These are phyloP conservation scores for Huntiella bhutanensis DNA, from an alignment of 2,329 filamentous ascomycete species.

Conservation along the genomic window DNA sequence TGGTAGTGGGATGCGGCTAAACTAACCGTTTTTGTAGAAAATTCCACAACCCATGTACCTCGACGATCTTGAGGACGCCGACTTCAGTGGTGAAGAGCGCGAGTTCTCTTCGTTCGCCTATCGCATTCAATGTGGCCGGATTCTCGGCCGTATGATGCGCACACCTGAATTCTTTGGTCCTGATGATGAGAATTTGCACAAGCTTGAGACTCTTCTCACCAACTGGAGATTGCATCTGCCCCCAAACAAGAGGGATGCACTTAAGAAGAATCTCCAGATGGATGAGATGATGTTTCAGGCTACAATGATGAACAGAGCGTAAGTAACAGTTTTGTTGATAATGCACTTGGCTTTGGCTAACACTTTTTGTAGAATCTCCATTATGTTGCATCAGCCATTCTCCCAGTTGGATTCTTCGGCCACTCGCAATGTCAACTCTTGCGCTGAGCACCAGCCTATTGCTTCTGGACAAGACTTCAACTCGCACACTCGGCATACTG, in stretches of 20 bases:
- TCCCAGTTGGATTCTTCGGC: slow-evolving; percentile 52
- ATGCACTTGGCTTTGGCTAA: not conserved
- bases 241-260: slow-evolving; percentile 46
- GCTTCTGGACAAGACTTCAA: slow-evolving; percentile 34
- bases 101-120: slow-evolving; percentile 74
- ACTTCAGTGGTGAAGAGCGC: slow-evolving; percentile 52
- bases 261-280: slow-evolving; percentile 49
- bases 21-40: slow-evolving; percentile 22
- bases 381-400: slow-evolving; percentile 62
- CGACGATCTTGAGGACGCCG: slow-evolving; percentile 54
- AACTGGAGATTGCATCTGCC: slow-evolving; percentile 74
- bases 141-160: slow-evolving; percentile 57
- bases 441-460: slow-evolving; percentile 39
- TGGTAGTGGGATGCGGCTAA: slow-evolving; percentile 8
- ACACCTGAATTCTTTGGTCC: slow-evolving; percentile 31
- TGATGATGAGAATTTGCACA: slow-evolving; percentile 32
- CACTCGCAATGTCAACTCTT: slow-evolving; percentile 41
- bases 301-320: slow-evolving; percentile 54
- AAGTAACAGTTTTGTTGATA: slow-evolving; percentile 14
- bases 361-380: slow-evolving; percentile 30
- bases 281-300: slow-evolving; percentile 90
- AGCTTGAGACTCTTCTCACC: slow-evolving; percentile 33
- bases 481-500: slow-evolving; percentile 60
- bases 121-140: slow-evolving; percentile 61
- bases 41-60: slow-evolving; percentile 43